A percentile compares a stretch with the other conserved stretches of the same genome.
These are phyloP conservation scores for Aegilops tauschii DNA, from an alignment of 176 grass and related monocot species.

Conservation along the genomic window DNA sequence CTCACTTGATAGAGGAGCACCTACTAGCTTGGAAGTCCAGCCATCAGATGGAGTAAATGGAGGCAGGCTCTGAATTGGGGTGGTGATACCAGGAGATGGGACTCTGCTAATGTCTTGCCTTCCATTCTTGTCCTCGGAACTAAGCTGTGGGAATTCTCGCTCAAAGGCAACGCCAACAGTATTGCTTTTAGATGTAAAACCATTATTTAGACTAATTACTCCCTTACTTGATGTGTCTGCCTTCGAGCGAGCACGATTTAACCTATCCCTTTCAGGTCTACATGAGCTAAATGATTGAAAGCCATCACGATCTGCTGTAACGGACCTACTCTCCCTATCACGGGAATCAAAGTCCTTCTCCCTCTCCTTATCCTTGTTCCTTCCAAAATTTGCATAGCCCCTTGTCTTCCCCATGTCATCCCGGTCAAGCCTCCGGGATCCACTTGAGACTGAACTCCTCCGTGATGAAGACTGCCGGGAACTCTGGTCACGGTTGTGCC, in stretches of 20 bases:
- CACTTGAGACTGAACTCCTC: constrained; percentile 47
- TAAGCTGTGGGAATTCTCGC: constrained; percentile 68
- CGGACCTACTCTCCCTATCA: constrained; percentile 49
- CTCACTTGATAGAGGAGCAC: constrained; percentile 42
- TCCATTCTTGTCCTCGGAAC: constrained; percentile 47
- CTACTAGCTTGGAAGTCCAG: constrained; percentile 59
- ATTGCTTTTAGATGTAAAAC: constrained; percentile 34
- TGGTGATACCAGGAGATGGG: constrained; percentile 48
- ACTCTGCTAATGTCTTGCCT: constrained; percentile 38
- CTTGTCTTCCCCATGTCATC: constrained; percentile 48
- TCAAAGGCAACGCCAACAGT: constrained; percentile 45
- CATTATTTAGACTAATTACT: constrained; percentile 36
- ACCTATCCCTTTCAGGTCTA: constrained; percentile 54
- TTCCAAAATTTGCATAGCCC: constrained; percentile 61
- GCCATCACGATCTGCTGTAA: constrained; percentile 35
- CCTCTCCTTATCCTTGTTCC: constrained; percentile 47
- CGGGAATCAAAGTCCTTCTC: constrained; percentile 48
- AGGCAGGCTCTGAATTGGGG: constrained; percentile 56
- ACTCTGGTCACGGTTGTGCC: constrained; percentile 32
- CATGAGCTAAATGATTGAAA: constrained; percentile 44
- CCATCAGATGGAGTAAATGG: constrained; percentile 31
- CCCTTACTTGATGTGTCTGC: constrained; percentile 48
- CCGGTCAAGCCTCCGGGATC: constrained; percentile 29
- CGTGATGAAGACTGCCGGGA: constrained; percentile 26
- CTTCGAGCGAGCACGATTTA: constrained; percentile 36